Conservation (phyloP, 1,284 basidiomycete species). For the Leccinum pallidistipes region DNA sequence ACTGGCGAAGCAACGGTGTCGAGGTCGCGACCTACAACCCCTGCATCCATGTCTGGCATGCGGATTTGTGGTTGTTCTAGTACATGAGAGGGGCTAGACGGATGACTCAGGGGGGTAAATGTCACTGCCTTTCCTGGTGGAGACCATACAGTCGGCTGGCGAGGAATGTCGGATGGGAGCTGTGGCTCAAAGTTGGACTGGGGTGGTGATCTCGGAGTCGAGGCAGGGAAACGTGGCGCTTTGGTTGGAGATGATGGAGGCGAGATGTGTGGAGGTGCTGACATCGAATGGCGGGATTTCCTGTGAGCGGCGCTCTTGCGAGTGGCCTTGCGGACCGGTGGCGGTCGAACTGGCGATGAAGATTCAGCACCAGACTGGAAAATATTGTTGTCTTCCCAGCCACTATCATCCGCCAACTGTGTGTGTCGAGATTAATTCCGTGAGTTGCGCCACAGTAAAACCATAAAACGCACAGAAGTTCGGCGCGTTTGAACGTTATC, state of each 20-base stretch:
- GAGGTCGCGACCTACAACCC: slow-evolving; percentile 14
- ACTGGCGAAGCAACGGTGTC: slow-evolving; percentile 22
- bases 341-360: slow-evolving; percentile 67
- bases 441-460: background rate
- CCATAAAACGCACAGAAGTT: slow-evolving; percentile 40
- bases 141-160: slow-evolving; percentile 20
- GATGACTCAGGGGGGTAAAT: slow-evolving; percentile 22
- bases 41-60: slow-evolving; percentile 13
- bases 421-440: slow-evolving; percentile 3
- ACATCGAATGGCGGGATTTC: slow-evolving; percentile 65
- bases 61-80: slow-evolving; percentile 9
- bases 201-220: slow-evolving; percentile 34
- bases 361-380: slow-evolving; percentile 82
- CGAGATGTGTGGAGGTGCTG: slow-evolving; percentile 65
- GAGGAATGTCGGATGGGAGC: slow-evolving; percentile 42
- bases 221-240: slow-evolving; percentile 13
- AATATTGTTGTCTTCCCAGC: slow-evolving; percentile 84
- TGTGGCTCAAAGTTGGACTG: slow-evolving; percentile 59
- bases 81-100: slow-evolving; percentile 7
- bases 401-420: slow-evolving; percentile 58
- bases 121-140: slow-evolving; percentile 13
- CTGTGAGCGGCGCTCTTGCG: slow-evolving; percentile 50
- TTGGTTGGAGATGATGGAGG: slow-evolving; percentile 41
- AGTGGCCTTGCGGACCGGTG: slow-evolving; percentile 51
- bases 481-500: slow-evolving; percentile 52